Percentiles rank a stretch among this genome's conserved stretches.
These are phyloP conservation scores for Yamagishiella unicocca DNA, from an alignment of 139 green algal species.

Conservation along the genomic window DNA sequence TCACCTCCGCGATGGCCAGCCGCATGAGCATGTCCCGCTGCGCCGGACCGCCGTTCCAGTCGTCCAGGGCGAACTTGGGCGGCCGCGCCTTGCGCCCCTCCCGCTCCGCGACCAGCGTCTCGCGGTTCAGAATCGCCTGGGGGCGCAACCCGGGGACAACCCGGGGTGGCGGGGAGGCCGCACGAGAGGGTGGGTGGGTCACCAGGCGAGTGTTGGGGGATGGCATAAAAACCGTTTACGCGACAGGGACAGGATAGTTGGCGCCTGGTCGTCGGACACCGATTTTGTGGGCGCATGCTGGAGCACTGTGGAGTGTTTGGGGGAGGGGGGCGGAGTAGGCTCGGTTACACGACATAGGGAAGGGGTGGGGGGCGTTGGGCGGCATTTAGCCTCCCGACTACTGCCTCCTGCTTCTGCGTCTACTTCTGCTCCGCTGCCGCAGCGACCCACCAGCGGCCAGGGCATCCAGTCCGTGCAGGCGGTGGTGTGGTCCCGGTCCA, in stretches of 20 bases:
- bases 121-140: slow-evolving; percentile 40
- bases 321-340: too few relatives aligned
- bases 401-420: too few relatives aligned
- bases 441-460: slow-evolving; percentile 59
- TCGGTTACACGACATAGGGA: not conserved
- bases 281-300: too few relatives aligned
- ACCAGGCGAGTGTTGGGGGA: too few relatives aligned
- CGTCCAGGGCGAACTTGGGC: slow-evolving; percentile 22
- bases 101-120: not conserved
- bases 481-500: slow-evolving; percentile 56
- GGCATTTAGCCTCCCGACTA: too few relatives aligned
- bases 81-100: slow-evolving; percentile 17
- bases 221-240: too few relatives aligned
- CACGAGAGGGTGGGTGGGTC: too few relatives aligned
- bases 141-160: too few relatives aligned
- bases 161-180: too few relatives aligned
- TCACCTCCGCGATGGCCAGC: slow-evolving; percentile 25
- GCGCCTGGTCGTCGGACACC: too few relatives aligned
- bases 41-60: slow-evolving; percentile 34
- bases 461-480: slow-evolving; percentile 53
- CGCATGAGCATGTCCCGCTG: slow-evolving; percentile 49
- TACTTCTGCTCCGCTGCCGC: not conserved
- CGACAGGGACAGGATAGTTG: too few relatives aligned
- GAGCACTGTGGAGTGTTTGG: not conserved
- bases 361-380: too few relatives aligned